phyloP scores from a whole-genome alignment of 306 rosid genomes.

The Corylus avellana region DNA sequence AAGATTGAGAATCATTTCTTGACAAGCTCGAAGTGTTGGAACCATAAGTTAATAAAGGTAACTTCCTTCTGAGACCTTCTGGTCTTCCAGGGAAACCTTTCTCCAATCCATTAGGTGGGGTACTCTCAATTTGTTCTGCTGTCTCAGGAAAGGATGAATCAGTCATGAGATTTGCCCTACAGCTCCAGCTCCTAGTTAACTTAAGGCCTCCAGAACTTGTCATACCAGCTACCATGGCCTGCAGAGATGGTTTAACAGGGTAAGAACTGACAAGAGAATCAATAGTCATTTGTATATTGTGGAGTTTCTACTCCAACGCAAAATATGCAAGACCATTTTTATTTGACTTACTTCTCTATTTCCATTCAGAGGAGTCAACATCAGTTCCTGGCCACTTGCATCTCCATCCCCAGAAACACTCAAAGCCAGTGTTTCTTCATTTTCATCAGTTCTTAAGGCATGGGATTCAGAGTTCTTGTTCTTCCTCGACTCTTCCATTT shows the following conservation, averaged over 20 bases:
- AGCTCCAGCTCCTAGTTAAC: slow-evolving; percentile 88
- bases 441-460: slow-evolving; percentile 35
- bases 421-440: slow-evolving; percentile 36
- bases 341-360: slow-evolving; percentile 42
- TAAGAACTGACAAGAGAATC: slow-evolving; percentile 45
- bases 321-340: slow-evolving; percentile 46
- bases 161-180: slow-evolving; percentile 50
- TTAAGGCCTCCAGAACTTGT: slow-evolving; percentile 44
- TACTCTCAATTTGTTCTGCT: slow-evolving; percentile 45
- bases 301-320: slow-evolving; percentile 39
- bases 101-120: slow-evolving; percentile 71
- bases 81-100: slow-evolving; percentile 88
- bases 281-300: slow-evolving; percentile 34
- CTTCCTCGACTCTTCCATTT: slow-evolving; percentile 59
- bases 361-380: slow-evolving; percentile 47
- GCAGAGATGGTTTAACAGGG: slow-evolving; percentile 41
- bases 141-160: slow-evolving; percentile 57
- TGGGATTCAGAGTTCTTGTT: slow-evolving; percentile 40
- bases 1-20: slow-evolving; percentile 78
- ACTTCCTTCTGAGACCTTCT: slow-evolving; percentile 56
- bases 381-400: slow-evolving; percentile 46
- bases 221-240: slow-evolving; percentile 35
- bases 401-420: slow-evolving; percentile 36
- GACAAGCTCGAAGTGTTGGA: slow-evolving; percentile 39
- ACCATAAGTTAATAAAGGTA: slow-evolving; percentile 51